These are phyloP conservation scores for Apocynum venetum DNA, from an alignment of 257 asterid species.

Conservation along the genomic window DNA sequence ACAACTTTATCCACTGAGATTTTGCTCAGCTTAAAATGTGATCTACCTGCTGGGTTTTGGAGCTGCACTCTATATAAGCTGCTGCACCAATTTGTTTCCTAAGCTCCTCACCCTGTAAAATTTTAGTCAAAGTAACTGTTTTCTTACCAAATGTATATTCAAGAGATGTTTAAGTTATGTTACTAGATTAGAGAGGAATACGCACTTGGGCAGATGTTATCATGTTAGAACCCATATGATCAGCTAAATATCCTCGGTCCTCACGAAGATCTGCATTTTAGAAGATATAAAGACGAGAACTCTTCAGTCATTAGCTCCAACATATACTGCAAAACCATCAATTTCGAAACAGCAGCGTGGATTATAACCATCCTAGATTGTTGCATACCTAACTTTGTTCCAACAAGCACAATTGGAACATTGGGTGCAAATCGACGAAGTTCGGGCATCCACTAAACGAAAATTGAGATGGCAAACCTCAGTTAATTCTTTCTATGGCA, in stretches of 20 bases:
- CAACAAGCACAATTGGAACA: constrained; percentile 91
- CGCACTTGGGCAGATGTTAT: constrained; percentile 78
- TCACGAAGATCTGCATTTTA: constrained; percentile 68
- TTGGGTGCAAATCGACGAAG: constrained; percentile 97
- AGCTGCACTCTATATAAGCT: constrained; percentile 94
- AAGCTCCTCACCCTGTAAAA: constrained; percentile 82
- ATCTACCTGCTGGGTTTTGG: constrained; percentile 91
- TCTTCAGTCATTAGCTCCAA: neutral
- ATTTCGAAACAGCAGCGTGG: neutral
- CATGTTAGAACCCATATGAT: constrained; percentile 69
- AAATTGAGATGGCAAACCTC: constrained; percentile 6
- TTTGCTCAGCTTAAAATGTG: neutral
- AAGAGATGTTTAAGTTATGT: neutral
- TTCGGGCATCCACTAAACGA: constrained; percentile 97
- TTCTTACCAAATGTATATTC: neutral
- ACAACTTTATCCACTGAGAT: neutral
- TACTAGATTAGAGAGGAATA: neutral
- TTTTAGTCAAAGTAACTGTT: neutral
- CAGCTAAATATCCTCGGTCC: constrained; percentile 59
- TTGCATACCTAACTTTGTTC: constrained; percentile 76
- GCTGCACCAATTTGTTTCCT: constrained; percentile 97
- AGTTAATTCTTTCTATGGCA: neutral
- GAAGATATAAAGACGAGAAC: neutral
- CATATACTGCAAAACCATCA: neutral
- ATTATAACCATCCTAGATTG: neutral